Evolutionary conservation across 192 early-diverging fungal species (phyloP).

Genomic region (Pilaira anomala): DNA sequence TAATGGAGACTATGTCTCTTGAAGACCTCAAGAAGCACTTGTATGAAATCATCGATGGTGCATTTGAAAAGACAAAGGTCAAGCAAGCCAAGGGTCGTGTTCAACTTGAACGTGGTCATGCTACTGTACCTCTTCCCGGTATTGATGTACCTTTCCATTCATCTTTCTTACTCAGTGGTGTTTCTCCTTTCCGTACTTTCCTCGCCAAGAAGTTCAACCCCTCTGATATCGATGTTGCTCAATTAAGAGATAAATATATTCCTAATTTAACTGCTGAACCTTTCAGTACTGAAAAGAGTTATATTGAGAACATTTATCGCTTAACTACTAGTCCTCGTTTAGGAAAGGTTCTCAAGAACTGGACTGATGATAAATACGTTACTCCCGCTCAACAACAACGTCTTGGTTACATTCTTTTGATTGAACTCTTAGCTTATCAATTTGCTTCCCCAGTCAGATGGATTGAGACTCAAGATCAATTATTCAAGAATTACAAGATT

Average conservation of each 20-base stretch:
- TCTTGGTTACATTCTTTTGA: slow-evolving; percentile 78
- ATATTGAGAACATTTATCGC: slow-evolving; percentile 69
- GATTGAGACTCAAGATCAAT: slow-evolving; percentile 89
- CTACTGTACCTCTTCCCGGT: slow-evolving; percentile 87
- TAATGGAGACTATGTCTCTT: slow-evolving; percentile 80
- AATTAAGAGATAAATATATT: slow-evolving; percentile 85
- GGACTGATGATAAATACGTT: slow-evolving; percentile 66
- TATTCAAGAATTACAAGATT: slow-evolving; percentile 80
- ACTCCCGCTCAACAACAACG: slow-evolving; percentile 82
- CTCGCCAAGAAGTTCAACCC: slow-evolving; percentile 82
- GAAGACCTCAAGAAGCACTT: slow-evolving; percentile 83
- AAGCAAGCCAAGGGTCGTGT: slow-evolving; percentile 63
- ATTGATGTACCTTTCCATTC: slow-evolving; percentile 99
- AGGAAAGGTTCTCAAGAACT: slow-evolving; percentile 73
- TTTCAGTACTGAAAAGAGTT: slow-evolving; percentile 74
- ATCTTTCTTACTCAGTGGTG: slow-evolving; percentile 86
- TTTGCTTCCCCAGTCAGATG: slow-evolving; percentile 91
- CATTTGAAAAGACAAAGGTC: slow-evolving; percentile 61
- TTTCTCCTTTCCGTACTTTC: slow-evolving; percentile 88
- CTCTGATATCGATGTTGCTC: slow-evolving; percentile 75
- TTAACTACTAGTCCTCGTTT: slow-evolving; percentile 74
- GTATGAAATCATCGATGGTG: slow-evolving; percentile 71
- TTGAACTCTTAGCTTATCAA: slow-evolving; percentile 91
- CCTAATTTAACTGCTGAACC: slow-evolving; percentile 92
- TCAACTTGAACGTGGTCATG: slow-evolving; percentile 78